These are phyloP conservation scores for Aphanomyces cochlioides DNA, from an alignment of 352 stramenopile species.

Conservation along the genomic window DNA sequence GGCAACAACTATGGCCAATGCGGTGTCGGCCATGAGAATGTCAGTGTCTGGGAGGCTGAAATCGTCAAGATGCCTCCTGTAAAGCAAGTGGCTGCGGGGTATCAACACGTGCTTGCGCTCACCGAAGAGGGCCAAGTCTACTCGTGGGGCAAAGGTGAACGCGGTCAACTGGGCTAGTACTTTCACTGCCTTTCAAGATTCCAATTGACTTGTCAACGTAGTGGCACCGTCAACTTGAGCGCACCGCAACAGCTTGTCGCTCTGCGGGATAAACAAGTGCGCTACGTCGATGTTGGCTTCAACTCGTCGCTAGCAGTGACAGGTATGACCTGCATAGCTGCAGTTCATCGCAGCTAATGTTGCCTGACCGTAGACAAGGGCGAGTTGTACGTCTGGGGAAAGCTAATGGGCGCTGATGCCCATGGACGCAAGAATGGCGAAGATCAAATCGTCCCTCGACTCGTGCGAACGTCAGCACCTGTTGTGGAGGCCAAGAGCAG, in stretches of 20 bases:
- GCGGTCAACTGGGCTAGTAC: constrained; percentile 66
- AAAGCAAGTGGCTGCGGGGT: constrained; percentile 65
- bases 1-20: constrained; percentile 81
- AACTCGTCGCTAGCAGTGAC: constrained; percentile 74
- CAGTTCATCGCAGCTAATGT: neutral
- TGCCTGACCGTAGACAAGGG: constrained; percentile 43
- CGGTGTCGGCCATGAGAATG: constrained; percentile 54
- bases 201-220: neutral
- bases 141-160: constrained; percentile 80
- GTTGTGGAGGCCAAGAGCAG: constrained; percentile 70
- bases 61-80: constrained; percentile 56
- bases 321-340: constrained; percentile 38
- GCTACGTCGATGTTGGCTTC: constrained; percentile 70
- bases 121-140: constrained; percentile 66
- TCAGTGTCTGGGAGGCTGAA: constrained; percentile 51
- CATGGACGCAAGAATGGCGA: constrained; percentile 58
- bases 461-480: constrained; percentile 62
- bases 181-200: neutral
- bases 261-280: constrained; percentile 62
- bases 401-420: constrained; percentile 42
- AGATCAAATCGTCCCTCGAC: constrained; percentile 69
- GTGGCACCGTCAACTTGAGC: constrained; percentile 65
- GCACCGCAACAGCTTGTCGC: constrained; percentile 72
- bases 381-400: constrained; percentile 82
- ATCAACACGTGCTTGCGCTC: constrained; percentile 72